phyloP scores from a whole-genome alignment of 371 early-diverging fungal genomes.

The Lichtheimia hyalospora region DNA sequence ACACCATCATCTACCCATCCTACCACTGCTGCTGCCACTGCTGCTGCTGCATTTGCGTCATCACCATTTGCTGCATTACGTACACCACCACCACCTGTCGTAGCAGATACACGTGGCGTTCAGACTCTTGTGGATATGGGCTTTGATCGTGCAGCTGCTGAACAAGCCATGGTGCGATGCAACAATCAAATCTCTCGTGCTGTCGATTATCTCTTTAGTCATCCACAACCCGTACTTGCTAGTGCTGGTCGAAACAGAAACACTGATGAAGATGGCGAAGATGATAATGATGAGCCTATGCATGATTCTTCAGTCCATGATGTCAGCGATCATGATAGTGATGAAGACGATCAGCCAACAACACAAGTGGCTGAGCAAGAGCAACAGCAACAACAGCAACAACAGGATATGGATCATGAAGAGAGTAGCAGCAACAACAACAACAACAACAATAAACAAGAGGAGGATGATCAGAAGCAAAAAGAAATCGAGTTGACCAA shows the following conservation, averaged over 20 bases:
- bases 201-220: constrained; percentile 86
- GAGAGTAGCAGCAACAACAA: constrained; percentile 1
- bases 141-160: constrained; percentile 81
- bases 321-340: not conserved
- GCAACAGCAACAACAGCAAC: not conserved
- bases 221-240: constrained; percentile 58
- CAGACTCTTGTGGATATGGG: constrained; percentile 88
- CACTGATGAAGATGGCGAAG: not conserved
- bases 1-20: not conserved
- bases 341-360: not conserved
- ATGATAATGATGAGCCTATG: not conserved
- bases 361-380: not conserved
- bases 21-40: not conserved
- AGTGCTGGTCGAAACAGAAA: constrained; percentile 1
- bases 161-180: constrained; percentile 76
- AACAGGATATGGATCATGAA: not conserved
- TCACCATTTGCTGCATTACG: constrained; percentile 42
- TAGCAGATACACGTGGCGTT: constrained; percentile 65
- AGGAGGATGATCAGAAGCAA: constrained; percentile 29
- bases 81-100: constrained; percentile 19
- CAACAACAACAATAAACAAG: constrained; percentile 1
- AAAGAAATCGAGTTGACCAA: constrained; percentile 30
- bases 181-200: constrained; percentile 85
- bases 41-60: constrained; percentile 4
- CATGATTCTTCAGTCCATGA: not conserved